Evolutionary conservation across 257 asterid species (phyloP), one percentile per base, ranked within the genome.

Genomic region (Solanum tacnaense): DNA sequence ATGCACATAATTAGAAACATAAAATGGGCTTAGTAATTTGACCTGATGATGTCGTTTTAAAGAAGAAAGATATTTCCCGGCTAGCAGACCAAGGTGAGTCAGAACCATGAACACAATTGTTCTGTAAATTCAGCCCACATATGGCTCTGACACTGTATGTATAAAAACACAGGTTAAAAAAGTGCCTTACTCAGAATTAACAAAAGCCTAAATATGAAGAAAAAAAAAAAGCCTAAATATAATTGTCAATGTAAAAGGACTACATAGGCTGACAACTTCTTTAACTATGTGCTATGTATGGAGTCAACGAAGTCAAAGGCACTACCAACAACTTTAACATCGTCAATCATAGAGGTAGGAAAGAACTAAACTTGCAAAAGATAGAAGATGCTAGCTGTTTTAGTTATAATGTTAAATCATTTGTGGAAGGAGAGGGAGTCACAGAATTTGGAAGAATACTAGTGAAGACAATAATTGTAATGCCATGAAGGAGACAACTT

Each of bases 91-190:
- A 91, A 68, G 91, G 94, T 56, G 98, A 96, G 92, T 96, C 98
- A 25, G 98, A 96, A 81, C 98, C 99, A 32, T 96, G 99, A 88
- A 96, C 96, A 86, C 99, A 96, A 91, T 96, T 96, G 87, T 92
- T 91, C 88, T 93, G 90, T 68, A 84, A 85, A 93, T 92, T 90
- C 85, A 93, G 41, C 85, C 98, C 98, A 87, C 98, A 95, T 88
- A 96, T 83, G 87, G 98, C 98, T 92, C 98, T 94, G 88, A 96
- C 83, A 90, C 98, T 96, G 95, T 84, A 38, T 44, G 82, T 65
- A 81, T 83, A 86, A 25, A 70, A 25, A 78, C 11, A 9, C 83
- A 25, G 15, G 46, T 62, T 84, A 58, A 65, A 88, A 65, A 18
- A 44, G 85, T 13, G 78, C 18, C 71, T 75, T 68, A 18, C 52